Percentiles rank a stretch among this genome's conserved stretches.
phyloP scores from a whole-genome alignment of 805 yeast genomes.

The Candida cerambycidarum region DNA sequence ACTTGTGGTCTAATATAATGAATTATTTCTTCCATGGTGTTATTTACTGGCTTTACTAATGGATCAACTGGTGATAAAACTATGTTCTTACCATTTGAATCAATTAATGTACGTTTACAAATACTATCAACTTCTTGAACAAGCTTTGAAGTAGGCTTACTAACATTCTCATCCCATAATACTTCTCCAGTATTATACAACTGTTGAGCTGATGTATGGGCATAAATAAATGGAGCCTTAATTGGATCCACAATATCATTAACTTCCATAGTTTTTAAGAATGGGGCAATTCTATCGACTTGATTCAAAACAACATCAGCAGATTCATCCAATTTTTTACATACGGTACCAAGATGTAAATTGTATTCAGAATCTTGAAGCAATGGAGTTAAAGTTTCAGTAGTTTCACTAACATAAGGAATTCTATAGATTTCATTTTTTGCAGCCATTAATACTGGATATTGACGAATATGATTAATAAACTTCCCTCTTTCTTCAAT shows the following conservation, averaged over 20 bases:
- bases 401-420: slow-evolving; percentile 7
- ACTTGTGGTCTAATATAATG: slow-evolving; percentile 46
- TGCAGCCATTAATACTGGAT: slow-evolving; percentile 14
- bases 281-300: slow-evolving; percentile 62
- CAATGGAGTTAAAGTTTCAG: slow-evolving; percentile 4
- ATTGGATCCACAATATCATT: slow-evolving; percentile 48
- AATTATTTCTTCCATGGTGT: slow-evolving; percentile 46
- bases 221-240: slow-evolving; percentile 52
- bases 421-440: slow-evolving; percentile 8
- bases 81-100: slow-evolving; percentile 61
- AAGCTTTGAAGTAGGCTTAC: slow-evolving; percentile 51
- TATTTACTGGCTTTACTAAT: slow-evolving; percentile 60
- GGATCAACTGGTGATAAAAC: slow-evolving; percentile 65
- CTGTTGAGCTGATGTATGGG: slow-evolving; percentile 15
- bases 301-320: slow-evolving; percentile 52
- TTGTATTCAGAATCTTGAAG: slow-evolving; percentile 5
- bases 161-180: slow-evolving; percentile 19
- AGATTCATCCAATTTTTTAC: slow-evolving; percentile 52
- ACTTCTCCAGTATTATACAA: slow-evolving; percentile 12
- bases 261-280: slow-evolving; percentile 53
- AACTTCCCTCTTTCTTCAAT: slow-evolving; percentile 6
- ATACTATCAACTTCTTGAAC: slow-evolving; percentile 48
- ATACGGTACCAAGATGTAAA: slow-evolving; percentile 29
- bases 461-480: slow-evolving; percentile 13
- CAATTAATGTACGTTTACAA: slow-evolving; percentile 52